These are phyloP conservation scores for Phytopythium litorale DNA, from an alignment of 352 stramenopile species.

Conservation along the genomic window DNA sequence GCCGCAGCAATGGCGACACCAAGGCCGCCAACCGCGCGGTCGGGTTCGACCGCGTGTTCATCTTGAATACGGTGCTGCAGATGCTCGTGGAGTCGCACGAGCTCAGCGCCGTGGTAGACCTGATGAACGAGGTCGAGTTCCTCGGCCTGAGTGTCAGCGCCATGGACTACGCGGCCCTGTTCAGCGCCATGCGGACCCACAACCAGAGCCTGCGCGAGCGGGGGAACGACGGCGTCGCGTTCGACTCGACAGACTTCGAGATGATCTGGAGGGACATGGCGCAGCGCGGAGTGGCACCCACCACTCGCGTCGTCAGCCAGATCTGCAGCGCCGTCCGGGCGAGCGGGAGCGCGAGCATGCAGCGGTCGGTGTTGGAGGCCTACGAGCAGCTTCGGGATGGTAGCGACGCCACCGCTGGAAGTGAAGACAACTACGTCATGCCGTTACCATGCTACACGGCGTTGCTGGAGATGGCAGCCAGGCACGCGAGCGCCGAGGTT, in stretches of 20 bases:
- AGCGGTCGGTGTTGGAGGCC: slow-evolving; percentile 13
- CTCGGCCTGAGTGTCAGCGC: slow-evolving; percentile 24
- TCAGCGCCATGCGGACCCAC: slow-evolving; percentile 36
- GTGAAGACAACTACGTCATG: slow-evolving; percentile 34
- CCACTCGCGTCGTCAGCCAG: slow-evolving; percentile 28
- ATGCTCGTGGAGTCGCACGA: slow-evolving; percentile 28
- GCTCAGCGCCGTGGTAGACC: slow-evolving; percentile 23
- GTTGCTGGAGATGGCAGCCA: slow-evolving; percentile 31
- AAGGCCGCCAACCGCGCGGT: slow-evolving; percentile 6
- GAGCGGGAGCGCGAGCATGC: slow-evolving; percentile 1
- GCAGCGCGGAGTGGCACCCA: slow-evolving; percentile 25
- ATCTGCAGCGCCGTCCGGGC: slow-evolving; percentile 10
- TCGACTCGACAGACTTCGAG: slow-evolving; percentile 31
- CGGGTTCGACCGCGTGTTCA: slow-evolving; percentile 9
- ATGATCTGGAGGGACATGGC: slow-evolving; percentile 41
- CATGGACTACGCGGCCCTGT: slow-evolving; percentile 34
- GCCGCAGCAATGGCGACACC: slow-evolving; percentile 4
- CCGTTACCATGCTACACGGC: slow-evolving; percentile 32
- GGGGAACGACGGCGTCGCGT: slow-evolving; percentile 7
- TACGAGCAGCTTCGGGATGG: slow-evolving; percentile 11
- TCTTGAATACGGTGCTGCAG: slow-evolving; percentile 24
- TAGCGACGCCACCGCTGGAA: slow-evolving; percentile 5
- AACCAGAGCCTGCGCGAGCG: slow-evolving; percentile 5
- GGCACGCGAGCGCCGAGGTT: slow-evolving; percentile 24
- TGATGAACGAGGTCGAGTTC: slow-evolving; percentile 29